These are phyloP conservation scores for Rhynchosporium agropyri DNA, from an alignment of 2,329 filamentous ascomycete genomes.

Conservation along the genomic window DNA sequence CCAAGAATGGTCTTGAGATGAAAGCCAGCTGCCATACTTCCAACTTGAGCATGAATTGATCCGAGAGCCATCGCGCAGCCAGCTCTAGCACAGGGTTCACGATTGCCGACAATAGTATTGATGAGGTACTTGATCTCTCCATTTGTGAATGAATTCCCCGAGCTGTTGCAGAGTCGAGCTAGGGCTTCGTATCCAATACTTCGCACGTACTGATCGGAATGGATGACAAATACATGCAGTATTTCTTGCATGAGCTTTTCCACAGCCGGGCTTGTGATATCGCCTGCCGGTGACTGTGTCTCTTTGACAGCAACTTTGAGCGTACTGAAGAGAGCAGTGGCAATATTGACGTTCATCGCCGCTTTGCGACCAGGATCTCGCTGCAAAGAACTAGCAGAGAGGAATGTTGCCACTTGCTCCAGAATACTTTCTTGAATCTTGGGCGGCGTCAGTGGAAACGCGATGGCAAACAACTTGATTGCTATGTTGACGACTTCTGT, in stretches of 20 bases:
- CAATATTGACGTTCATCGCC: slow-evolving; percentile 89
- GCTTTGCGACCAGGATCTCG: slow-evolving; percentile 86
- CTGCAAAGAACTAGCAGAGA: slow-evolving; percentile 78
- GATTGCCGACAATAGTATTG: slow-evolving; percentile 90
- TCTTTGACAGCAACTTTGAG: slow-evolving; percentile 85
- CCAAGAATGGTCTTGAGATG: slow-evolving; percentile 97
- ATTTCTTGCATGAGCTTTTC: slow-evolving; percentile 84
- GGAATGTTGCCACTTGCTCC: slow-evolving; percentile 88
- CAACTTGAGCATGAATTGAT: slow-evolving; percentile 91
- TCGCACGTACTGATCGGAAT: slow-evolving; percentile 84
- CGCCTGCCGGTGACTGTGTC: slow-evolving; percentile 70
- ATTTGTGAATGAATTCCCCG: slow-evolving; percentile 87
- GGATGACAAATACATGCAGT: slow-evolving; percentile 70
- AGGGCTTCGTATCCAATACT: slow-evolving; percentile 83
- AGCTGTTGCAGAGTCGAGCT: slow-evolving; percentile 74
- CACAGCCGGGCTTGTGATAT: slow-evolving; percentile 73
- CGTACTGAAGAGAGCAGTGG: slow-evolving; percentile 76
- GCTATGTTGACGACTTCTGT: slow-evolving; percentile 95
- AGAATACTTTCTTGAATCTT: slow-evolving; percentile 96
- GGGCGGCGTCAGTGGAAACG: slow-evolving; percentile 82
- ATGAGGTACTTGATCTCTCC: slow-evolving; percentile 88
- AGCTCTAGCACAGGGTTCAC: slow-evolving; percentile 89
- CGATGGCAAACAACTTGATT: slow-evolving; percentile 89
- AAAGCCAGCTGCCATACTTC: slow-evolving; percentile 95
- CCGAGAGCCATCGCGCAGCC: slow-evolving; percentile 94